phyloP scores from a whole-genome alignment of 306 rosid genomes.

The Lathyrus sativus region DNA sequence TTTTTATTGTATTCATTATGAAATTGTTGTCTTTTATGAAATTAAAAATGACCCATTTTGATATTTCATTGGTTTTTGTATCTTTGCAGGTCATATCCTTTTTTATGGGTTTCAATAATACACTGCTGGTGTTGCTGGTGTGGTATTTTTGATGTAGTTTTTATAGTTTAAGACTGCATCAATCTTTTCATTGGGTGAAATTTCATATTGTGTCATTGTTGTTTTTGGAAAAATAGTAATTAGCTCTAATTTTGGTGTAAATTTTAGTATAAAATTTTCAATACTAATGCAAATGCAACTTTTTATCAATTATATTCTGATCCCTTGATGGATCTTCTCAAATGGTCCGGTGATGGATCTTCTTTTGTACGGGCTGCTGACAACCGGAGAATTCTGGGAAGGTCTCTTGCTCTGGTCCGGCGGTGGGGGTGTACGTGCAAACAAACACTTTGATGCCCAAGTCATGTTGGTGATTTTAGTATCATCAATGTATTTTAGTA shows the following conservation, averaged over 20 bases:
- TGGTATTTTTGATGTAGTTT: constrained; percentile 29
- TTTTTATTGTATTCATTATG: constrained; percentile 12
- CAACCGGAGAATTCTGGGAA: too few relatives aligned
- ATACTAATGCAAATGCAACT: neutral
- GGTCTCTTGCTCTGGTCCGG: too few relatives aligned
- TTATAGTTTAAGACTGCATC: constrained; percentile 23
- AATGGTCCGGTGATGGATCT: too few relatives aligned
- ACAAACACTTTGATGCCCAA: too few relatives aligned
- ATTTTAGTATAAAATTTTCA: neutral
- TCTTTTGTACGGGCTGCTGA: too few relatives aligned
- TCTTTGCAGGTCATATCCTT: constrained; percentile 95
- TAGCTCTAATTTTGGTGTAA: neutral
- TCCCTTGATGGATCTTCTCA: too few relatives aligned
- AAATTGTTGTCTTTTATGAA: constrained; percentile 19
- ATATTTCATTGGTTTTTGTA: constrained; percentile 37
- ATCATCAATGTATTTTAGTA: too few relatives aligned
- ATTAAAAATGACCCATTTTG: constrained; percentile 27
- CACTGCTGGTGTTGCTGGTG: constrained; percentile 9
- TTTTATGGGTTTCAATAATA: constrained; percentile 29
- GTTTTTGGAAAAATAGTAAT: constrained; percentile 17
- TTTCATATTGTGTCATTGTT: constrained; percentile 23
- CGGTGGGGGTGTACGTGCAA: too few relatives aligned
- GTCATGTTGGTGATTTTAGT: too few relatives aligned
- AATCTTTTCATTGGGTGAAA: constrained; percentile 1
- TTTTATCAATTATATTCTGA: too few relatives aligned